Evolutionary conservation across 1,139 yeast species (phyloP).

Genomic region (Pichiaceae sp.): DNA sequence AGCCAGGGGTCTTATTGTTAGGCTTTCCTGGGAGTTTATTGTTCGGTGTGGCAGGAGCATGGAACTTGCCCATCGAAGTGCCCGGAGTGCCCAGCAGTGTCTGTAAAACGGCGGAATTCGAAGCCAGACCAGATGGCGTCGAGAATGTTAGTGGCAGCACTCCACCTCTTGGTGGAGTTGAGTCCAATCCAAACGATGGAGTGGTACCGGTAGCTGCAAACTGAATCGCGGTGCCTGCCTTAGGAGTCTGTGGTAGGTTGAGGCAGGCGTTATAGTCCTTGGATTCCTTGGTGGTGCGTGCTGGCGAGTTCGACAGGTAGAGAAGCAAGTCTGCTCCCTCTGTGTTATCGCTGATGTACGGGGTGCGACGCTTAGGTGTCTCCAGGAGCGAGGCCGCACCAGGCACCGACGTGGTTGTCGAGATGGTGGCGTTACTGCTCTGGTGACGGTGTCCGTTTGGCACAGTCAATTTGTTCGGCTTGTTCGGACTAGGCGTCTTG

Average conservation of each 20-base stretch:
- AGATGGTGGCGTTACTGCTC: not conserved
- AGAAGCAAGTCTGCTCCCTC: conserved; percentile 80
- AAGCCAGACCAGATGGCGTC: conserved; percentile 11
- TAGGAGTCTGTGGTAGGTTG: conserved; percentile 26
- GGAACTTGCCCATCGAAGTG: conserved; percentile 9
- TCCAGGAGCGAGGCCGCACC: not conserved
- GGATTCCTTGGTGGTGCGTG: conserved; percentile 40
- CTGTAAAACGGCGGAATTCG: conserved; percentile 6
- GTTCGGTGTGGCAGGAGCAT: conserved; percentile 21
- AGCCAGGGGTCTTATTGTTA: conserved; percentile 52
- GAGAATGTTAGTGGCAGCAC: conserved; percentile 11
- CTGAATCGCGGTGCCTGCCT: conserved; percentile 12
- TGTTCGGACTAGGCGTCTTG: conserved; percentile 1
- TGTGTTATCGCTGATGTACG: conserved; percentile 33
- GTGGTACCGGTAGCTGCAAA: conserved; percentile 7
- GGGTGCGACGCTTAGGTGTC: not conserved
- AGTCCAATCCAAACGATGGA: conserved; percentile 15
- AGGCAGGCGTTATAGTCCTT: conserved; percentile 11
- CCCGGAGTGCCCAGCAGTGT: conserved; percentile 15
- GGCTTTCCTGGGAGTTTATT: conserved; percentile 6
- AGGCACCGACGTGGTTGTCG: not conserved
- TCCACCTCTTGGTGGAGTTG: conserved; percentile 16
- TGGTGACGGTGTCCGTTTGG: no score
- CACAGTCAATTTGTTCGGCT: not conserved
- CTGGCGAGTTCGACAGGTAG: conserved; percentile 82